A percentile compares a stretch with the other conserved stretches of the same genome.
Conservation (phyloP, 805 yeast genomes). For the Gaillardinia entomophila region DNA sequence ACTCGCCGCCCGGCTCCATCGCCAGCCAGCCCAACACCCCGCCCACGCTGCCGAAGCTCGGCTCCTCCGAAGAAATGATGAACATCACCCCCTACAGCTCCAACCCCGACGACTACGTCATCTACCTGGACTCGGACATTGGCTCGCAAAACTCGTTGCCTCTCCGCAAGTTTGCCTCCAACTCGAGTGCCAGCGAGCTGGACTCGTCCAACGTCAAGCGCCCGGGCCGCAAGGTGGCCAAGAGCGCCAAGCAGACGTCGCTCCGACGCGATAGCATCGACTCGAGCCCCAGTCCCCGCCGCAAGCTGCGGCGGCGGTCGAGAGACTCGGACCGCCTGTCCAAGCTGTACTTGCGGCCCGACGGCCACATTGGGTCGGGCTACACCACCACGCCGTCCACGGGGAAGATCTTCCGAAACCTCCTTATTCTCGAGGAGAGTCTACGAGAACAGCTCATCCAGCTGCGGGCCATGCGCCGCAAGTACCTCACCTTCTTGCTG, state of each 20-base stretch:
- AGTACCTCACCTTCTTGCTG: slow-evolving; percentile 50
- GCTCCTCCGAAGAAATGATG: slow-evolving; percentile 1
- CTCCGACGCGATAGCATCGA: slow-evolving; percentile 11
- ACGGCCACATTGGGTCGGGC: background rate
- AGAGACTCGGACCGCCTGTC: background rate
- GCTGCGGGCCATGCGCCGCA: slow-evolving; percentile 59
- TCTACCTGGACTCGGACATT: slow-evolving; percentile 31
- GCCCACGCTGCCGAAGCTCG: slow-evolving; percentile 1
- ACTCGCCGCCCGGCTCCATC: slow-evolving; percentile 15
- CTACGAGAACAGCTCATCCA: slow-evolving; percentile 75
- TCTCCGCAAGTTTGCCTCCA: slow-evolving; percentile 1
- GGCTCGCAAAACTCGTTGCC: slow-evolving; percentile 24
- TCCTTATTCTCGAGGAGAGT: slow-evolving; percentile 80
- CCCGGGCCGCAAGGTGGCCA: slow-evolving; percentile 2
- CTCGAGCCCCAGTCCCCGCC: slow-evolving; percentile 16
- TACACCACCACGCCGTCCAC: slow-evolving; percentile 34
- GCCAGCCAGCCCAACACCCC: slow-evolving; percentile 2
- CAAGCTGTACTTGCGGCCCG: background rate
- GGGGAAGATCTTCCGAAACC: slow-evolving; percentile 73
- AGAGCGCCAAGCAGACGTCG: slow-evolving; percentile 4
- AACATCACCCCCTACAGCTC: slow-evolving; percentile 15
- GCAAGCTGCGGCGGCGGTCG: slow-evolving; percentile 3
- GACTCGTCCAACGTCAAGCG: slow-evolving; percentile 1
- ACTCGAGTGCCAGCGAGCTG: slow-evolving; percentile 1
- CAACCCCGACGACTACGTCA: slow-evolving; percentile 24